Evolutionary conservation across 2,329 filamentous ascomycete species (phyloP).

Genomic region (Chalaropsis thielavioides): DNA sequence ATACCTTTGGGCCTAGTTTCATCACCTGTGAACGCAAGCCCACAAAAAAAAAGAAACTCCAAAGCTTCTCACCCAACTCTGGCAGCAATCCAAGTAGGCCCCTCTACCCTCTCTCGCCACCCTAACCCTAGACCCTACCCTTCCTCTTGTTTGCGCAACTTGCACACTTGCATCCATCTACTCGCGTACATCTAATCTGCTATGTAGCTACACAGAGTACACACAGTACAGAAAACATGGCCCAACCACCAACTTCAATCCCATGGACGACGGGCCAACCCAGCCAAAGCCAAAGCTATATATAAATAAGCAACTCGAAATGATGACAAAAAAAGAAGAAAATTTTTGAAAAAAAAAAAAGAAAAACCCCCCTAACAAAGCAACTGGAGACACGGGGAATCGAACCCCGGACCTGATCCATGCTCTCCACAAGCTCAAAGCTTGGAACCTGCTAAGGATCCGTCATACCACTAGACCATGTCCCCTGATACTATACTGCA

Average conservation of each 20-base stretch:
- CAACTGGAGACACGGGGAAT: conserved; percentile 18
- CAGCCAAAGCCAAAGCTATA: not conserved
- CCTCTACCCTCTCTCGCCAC: no score
- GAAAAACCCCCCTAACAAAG: not conserved
- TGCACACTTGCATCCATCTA: no score
- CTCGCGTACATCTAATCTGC: no score
- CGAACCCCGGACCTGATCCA: conserved; percentile 19
- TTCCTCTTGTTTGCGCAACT: no score
- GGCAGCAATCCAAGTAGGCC: no score
- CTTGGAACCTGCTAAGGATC: conserved; percentile 15
- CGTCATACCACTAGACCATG: conserved; percentile 17
- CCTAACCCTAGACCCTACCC: no score
- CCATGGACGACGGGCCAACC: not conserved
- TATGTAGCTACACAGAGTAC: not conserved
- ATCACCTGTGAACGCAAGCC: no score
- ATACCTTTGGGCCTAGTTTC: not conserved
- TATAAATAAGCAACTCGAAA: not conserved
- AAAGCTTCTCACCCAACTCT: not conserved
- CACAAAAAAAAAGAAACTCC: not conserved
- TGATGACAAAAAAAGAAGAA: not conserved
- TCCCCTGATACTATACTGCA: not conserved
- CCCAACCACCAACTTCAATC: not conserved
- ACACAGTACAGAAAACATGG: not conserved
- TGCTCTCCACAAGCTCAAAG: not conserved
- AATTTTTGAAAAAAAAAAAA: not conserved